Percentiles rank a stretch among this genome's conserved stretches.
Conservation (phyloP, 768 basidiomycete genomes). For the Phanerochaete carnosa region DNA sequence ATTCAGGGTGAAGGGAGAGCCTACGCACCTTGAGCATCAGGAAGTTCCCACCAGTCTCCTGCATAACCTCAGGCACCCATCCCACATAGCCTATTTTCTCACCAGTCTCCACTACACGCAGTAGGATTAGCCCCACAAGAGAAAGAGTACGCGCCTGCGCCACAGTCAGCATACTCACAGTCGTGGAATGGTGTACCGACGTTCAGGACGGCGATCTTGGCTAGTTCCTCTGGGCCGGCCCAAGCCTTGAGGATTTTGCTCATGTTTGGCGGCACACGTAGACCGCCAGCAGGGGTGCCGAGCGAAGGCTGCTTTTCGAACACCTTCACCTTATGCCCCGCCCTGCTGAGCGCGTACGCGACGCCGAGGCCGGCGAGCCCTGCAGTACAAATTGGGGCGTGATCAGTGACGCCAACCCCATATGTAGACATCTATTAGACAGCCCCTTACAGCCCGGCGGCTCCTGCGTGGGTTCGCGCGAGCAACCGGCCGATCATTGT, state of each 20-base stretch:
- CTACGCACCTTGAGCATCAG: conserved; percentile 44
- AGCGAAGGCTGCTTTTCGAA: conserved; percentile 49
- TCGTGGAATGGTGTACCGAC: conserved; percentile 31
- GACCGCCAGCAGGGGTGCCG: conserved; percentile 34
- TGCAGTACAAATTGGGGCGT: not conserved
- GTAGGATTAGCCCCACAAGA: not conserved
- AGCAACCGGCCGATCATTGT: not conserved
- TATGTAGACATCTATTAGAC: too few species aligned
- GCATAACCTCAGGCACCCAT: conserved; percentile 45
- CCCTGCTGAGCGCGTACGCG: conserved; percentile 51
- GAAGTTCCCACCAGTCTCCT: conserved; percentile 47
- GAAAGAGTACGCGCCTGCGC: not conserved
- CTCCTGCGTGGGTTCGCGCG: not conserved
- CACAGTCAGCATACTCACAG: conserved; percentile 24
- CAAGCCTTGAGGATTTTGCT: conserved; percentile 52
- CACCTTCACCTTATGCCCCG: conserved; percentile 57
- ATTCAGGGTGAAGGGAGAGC: not conserved
- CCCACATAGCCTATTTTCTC: conserved; percentile 42
- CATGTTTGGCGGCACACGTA: conserved; percentile 56
- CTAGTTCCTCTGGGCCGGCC: conserved; percentile 46
- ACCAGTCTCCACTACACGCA: conserved; percentile 38
- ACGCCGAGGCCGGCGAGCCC: conserved; percentile 54
- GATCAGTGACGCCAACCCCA: too few species aligned
- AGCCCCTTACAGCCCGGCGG: not conserved
- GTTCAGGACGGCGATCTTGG: conserved; percentile 33